Evolutionary conservation across 768 basidiomycete species (phyloP).

Genomic region (Agaricus blazei): DNA sequence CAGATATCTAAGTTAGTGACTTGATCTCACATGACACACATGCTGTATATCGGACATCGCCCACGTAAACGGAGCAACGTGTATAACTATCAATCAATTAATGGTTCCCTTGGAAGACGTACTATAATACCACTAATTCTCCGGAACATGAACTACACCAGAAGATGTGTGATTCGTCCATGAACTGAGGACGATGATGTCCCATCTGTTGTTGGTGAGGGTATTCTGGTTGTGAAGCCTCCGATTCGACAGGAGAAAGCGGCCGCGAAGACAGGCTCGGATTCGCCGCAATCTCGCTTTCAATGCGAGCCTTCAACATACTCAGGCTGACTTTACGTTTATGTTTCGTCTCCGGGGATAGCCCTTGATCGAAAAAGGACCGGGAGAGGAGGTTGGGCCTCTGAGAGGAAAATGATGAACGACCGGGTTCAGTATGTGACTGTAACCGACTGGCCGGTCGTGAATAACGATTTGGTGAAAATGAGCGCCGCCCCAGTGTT

Average conservation of each 20-base stretch:
- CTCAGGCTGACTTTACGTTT: slow-evolving; percentile 80
- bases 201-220: slow-evolving; percentile 19
- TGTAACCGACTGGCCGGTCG: slow-evolving; percentile 42
- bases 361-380: slow-evolving; percentile 60
- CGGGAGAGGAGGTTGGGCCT: slow-evolving; percentile 42
- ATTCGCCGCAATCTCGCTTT: slow-evolving; percentile 60
- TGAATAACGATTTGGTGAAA: slow-evolving; percentile 39
- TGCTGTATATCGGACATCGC: slow-evolving; percentile 6
- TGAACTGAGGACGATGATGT: slow-evolving; percentile 59
- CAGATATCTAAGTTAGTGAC: slow-evolving; percentile 7
- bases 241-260: slow-evolving; percentile 49
- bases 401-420: slow-evolving; percentile 34
- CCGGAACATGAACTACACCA: slow-evolving; percentile 84
- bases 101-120: slow-evolving; percentile 5
- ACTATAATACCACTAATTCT: slow-evolving; percentile 71
- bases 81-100: slow-evolving; percentile 10
- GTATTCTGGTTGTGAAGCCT: slow-evolving; percentile 19
- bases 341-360: slow-evolving; percentile 73
- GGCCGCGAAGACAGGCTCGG: slow-evolving; percentile 45
- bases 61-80: slow-evolving; percentile 7
- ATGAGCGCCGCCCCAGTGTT: slow-evolving; percentile 36
- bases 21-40: neutral
- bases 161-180: slow-evolving; percentile 86
- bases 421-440: slow-evolving; percentile 26
- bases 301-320: slow-evolving; percentile 90